Conservation (phyloP, 2,329 filamentous ascomycete genomes). For the Trichocomaceae sp. region DNA sequence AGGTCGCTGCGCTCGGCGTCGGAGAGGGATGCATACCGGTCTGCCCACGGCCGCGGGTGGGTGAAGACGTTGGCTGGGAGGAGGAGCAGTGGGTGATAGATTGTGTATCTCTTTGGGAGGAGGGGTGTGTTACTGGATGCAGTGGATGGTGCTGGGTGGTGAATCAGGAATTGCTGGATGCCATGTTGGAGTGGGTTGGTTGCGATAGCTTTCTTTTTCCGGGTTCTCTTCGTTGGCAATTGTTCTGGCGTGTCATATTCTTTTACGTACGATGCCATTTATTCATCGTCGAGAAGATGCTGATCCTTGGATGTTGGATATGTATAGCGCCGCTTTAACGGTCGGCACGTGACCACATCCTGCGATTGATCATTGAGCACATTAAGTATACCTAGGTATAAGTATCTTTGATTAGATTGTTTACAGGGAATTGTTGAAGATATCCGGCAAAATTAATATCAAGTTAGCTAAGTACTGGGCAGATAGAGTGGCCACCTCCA, state of each 20-base stretch:
- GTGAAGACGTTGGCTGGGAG: slow-evolving; percentile 46
- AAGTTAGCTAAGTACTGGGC: no score
- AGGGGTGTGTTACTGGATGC: neutral
- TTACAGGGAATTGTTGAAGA: no score
- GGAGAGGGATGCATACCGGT: slow-evolving; percentile 24
- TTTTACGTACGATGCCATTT: neutral
- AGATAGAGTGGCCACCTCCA: no score
- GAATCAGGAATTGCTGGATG: slow-evolving; percentile 25
- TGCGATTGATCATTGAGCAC: no score
- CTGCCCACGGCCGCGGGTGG: slow-evolving; percentile 22
- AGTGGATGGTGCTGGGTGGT: neutral
- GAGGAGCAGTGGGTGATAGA: slow-evolving; percentile 54
- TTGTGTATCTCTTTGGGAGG: slow-evolving; percentile 44
- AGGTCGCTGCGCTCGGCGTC: slow-evolving; percentile 29
- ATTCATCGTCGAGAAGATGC: no score
- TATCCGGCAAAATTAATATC: no score
- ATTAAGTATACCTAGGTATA: no score
- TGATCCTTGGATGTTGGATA: no score
- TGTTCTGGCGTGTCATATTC: neutral
- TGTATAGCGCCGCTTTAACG: no score
- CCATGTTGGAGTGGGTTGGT: slow-evolving; percentile 28
- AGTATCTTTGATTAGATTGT: no score
- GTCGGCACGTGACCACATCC: no score
- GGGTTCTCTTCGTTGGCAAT: neutral
- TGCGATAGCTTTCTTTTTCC: slow-evolving; percentile 6